Percentiles rank a stretch among this genome's conserved stretches.
phyloP scores from a whole-genome alignment of 805 yeast genomes.

The Cyberlindnera maritima region DNA sequence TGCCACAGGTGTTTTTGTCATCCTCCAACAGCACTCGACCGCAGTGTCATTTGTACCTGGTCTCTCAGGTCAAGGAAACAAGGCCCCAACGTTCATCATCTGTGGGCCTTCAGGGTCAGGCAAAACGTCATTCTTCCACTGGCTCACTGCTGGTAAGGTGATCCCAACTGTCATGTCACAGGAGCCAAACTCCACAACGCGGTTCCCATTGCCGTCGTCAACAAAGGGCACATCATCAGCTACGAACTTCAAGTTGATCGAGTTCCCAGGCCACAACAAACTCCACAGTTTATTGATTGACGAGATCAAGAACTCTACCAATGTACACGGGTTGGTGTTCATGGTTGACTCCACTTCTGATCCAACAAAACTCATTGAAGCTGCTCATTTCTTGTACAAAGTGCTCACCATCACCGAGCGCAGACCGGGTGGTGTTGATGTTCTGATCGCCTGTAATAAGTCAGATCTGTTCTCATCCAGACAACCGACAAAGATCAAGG shows the following conservation, averaged over 20 bases:
- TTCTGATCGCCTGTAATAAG: constrained; percentile 80
- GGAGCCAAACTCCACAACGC: constrained; percentile 40
- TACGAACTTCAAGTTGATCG: constrained; percentile 54
- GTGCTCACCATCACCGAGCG: constrained; percentile 62
- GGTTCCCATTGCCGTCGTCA: constrained; percentile 39
- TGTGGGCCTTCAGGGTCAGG: constrained; percentile 67
- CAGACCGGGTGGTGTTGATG: constrained; percentile 66
- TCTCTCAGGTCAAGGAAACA: constrained; percentile 18
- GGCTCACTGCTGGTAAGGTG: constrained; percentile 29
- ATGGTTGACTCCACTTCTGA: constrained; percentile 74
- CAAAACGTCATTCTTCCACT: constrained; percentile 55
- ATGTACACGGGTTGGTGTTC: constrained; percentile 66
- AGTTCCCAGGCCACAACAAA: constrained; percentile 87
- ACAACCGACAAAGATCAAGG: constrained; percentile 59
- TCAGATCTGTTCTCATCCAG: constrained; percentile 81
- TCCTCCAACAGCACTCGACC: constrained; percentile 8
- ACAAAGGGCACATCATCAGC: constrained; percentile 18
- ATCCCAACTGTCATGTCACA: constrained; percentile 49
- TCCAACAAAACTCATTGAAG: constrained; percentile 43
- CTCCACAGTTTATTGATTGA: constrained; percentile 55
- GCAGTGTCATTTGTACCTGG: constrained; percentile 8
- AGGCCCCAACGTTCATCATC: constrained; percentile 56
- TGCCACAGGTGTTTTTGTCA: constrained; percentile 4
- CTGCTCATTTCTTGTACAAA: constrained; percentile 57
- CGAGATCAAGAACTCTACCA: constrained; percentile 41